These are phyloP conservation scores for Lepidium didymum DNA, from an alignment of 345 rosid genomes.

Conservation along the genomic window DNA sequence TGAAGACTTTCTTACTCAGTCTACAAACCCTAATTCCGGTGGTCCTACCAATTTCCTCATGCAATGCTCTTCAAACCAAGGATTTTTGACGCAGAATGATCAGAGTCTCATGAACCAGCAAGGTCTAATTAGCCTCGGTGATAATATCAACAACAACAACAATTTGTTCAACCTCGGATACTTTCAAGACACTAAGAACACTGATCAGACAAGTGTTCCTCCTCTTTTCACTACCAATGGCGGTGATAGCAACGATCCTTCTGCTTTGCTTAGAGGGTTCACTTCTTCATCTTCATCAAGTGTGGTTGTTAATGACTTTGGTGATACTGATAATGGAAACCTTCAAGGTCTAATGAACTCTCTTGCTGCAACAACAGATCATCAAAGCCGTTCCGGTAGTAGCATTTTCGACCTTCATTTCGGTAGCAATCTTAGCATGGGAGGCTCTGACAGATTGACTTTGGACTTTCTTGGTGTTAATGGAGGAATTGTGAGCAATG, in stretches of 20 bases:
- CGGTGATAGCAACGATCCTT: conserved; percentile 40
- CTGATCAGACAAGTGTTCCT: conserved; percentile 43
- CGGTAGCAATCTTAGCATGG: conserved; percentile 14
- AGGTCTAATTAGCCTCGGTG: conserved; percentile 20
- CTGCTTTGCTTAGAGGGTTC: conserved; percentile 51
- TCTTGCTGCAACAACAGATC: conserved; percentile 25
- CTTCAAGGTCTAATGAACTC: conserved; percentile 64
- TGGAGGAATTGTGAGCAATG: conserved; percentile 37
- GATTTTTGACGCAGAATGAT: conserved; percentile 11
- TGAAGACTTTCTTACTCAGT: conserved; percentile 36
- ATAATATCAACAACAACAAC: conserved; percentile 3
- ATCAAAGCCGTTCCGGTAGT: conserved; percentile 16
- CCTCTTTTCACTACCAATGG: conserved; percentile 63
- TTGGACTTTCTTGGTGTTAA: conserved; percentile 76
- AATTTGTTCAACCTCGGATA: conserved; percentile 48
- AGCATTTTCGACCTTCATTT: conserved; percentile 31
- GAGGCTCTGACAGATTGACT: conserved; percentile 48
- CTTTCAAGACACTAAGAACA: conserved; percentile 32
- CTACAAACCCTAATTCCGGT: conserved; percentile 22
- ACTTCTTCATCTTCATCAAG: conserved; percentile 36
- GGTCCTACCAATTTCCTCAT: conserved; percentile 35
- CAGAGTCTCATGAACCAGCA: conserved; percentile 26
- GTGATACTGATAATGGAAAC: conserved; percentile 38
- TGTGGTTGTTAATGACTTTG: conserved; percentile 24
- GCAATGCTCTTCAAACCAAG: conserved; percentile 39